Percentiles rank a stretch among this genome's conserved stretches.
Conservation (phyloP, 106 monocot species). For the Acorus gramineus region DNA sequence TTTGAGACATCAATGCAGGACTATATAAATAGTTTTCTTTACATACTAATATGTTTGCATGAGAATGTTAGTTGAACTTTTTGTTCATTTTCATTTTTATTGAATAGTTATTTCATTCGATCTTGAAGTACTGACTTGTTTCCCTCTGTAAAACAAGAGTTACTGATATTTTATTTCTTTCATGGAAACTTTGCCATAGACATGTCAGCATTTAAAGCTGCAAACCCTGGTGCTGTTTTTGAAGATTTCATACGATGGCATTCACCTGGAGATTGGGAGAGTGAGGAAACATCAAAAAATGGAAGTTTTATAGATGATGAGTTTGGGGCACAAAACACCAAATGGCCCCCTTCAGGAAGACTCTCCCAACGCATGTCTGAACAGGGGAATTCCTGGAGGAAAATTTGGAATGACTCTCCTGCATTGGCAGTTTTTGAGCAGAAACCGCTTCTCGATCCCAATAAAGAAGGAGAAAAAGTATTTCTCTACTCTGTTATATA, state of each 20-base stretch:
- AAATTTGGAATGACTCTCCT: constrained; percentile 85
- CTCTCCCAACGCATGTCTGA: constrained; percentile 93
- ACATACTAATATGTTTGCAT: too few species aligned
- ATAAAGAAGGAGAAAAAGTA: constrained; percentile 94
- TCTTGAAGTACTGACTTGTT: too few species aligned
- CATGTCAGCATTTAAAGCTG: constrained; percentile 99
- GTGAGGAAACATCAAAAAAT: constrained; percentile 26
- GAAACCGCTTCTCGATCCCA: constrained; percentile 80
- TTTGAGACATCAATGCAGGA: too few species aligned
- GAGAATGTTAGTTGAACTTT: too few species aligned
- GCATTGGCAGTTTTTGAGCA: constrained; percentile 61
- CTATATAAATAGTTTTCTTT: too few species aligned
- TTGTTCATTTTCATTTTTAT: too few species aligned
- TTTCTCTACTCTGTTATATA: background rate
- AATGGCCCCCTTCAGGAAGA: constrained; percentile 81
- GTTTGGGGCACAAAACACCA: background rate
- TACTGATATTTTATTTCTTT: constrained; percentile 1
- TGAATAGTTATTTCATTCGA: too few species aligned
- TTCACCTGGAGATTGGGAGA: constrained; percentile 93
- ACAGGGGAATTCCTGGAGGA: constrained; percentile 69
- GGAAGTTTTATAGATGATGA: constrained; percentile 1
- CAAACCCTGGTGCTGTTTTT: constrained; percentile 92
- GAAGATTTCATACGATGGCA: constrained; percentile 99
- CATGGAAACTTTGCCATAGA: constrained; percentile 25
- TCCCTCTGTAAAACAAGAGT: too few species aligned